phyloP scores from a whole-genome alignment of 1,284 basidiomycete species.

The Singerocomus inundabilis region DNA sequence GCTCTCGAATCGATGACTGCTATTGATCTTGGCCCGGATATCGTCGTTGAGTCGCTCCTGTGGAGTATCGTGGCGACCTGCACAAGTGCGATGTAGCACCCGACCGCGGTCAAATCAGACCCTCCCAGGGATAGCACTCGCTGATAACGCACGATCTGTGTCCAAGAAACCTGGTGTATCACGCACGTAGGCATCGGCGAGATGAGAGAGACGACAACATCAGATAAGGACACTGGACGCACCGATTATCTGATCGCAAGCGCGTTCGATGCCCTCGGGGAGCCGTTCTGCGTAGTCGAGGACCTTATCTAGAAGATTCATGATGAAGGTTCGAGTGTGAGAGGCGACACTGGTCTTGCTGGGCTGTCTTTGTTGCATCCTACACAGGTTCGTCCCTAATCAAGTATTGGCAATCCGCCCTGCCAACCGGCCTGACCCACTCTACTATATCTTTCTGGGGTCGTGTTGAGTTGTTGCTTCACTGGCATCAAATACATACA shows the following conservation, averaged over 20 bases:
- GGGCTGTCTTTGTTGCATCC: too few species aligned
- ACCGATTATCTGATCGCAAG: conserved; percentile 53
- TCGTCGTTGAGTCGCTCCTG: conserved; percentile 66
- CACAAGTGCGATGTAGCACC: neutral
- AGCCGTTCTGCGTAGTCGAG: conserved; percentile 34
- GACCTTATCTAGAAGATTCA: conserved; percentile 37
- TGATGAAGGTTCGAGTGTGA: conserved; percentile 25
- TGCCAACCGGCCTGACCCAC: neutral
- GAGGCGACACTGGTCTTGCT: too few species aligned
- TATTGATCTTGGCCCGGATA: conserved; percentile 69
- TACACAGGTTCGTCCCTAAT: neutral
- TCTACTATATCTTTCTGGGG: neutral
- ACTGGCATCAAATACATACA: neutral
- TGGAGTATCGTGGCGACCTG: conserved; percentile 75
- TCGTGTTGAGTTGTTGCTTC: too few species aligned
- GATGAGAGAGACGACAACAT: neutral
- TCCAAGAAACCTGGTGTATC: conserved; percentile 47
- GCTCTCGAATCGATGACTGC: conserved; percentile 78
- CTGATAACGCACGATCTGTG: conserved; percentile 51
- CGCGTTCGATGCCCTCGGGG: conserved; percentile 47
- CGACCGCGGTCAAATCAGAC: conserved; percentile 3
- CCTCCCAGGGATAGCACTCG: neutral
- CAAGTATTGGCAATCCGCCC: conserved; percentile 3
- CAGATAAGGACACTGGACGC: conserved; percentile 9
- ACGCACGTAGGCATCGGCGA: neutral